Conservation (phyloP, 1,284 basidiomycete genomes). For the Rhodotorula sp. region DNA sequence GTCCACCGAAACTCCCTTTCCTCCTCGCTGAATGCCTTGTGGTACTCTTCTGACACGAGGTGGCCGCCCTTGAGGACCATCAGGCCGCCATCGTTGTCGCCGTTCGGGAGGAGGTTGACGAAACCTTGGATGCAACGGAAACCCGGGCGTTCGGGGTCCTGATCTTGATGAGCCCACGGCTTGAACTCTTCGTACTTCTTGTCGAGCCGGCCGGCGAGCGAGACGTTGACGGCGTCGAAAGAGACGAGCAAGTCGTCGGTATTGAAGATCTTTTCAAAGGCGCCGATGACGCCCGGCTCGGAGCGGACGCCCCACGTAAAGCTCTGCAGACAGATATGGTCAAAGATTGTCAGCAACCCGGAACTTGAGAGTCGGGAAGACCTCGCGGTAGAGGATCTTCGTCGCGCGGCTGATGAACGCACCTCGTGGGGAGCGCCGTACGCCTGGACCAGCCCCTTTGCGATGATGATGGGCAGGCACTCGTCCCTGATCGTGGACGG, state of each 20-base stretch:
- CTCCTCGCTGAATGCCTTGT: slow-evolving; percentile 10
- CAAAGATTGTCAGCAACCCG: too few species aligned
- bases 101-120: slow-evolving; percentile 50
- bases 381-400: too few species aligned
- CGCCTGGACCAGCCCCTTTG: slow-evolving; percentile 10
- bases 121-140: slow-evolving; percentile 53
- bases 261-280: slow-evolving; percentile 44
- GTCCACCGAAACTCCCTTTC: slow-evolving; percentile 22
- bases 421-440: slow-evolving; percentile 11
- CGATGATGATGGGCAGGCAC: slow-evolving; percentile 37
- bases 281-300: slow-evolving; percentile 49
- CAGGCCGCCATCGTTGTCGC: slow-evolving; percentile 52
- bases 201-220: slow-evolving; percentile 45
- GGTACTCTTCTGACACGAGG: slow-evolving; percentile 16
- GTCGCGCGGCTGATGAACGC: neutral
- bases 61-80: slow-evolving; percentile 47
- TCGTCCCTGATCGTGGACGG: slow-evolving; percentile 41
- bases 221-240: slow-evolving; percentile 46
- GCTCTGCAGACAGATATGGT: neutral
- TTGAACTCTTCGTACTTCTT: slow-evolving; percentile 27
- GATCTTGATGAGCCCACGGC: slow-evolving; percentile 19
- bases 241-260: slow-evolving; percentile 33
- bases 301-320: slow-evolving; percentile 24
- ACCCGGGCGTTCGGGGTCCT: slow-evolving; percentile 41
- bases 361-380: too few species aligned